phyloP scores from a whole-genome alignment of 371 early-diverging fungal species.

The Lichtheimia hyalospora region DNA sequence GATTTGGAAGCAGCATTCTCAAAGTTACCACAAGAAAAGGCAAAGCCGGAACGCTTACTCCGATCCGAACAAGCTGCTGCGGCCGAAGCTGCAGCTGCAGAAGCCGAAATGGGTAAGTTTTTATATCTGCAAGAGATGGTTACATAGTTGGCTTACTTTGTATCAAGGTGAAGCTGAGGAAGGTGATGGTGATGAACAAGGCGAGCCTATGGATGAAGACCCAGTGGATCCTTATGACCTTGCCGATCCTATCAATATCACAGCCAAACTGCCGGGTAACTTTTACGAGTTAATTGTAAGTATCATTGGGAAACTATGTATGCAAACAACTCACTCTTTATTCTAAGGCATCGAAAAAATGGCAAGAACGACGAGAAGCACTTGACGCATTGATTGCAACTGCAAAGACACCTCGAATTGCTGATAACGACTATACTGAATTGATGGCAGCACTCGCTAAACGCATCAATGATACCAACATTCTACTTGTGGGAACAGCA shows the following conservation, averaged over 20 bases:
- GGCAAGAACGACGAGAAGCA: constrained; percentile 95
- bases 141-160: not conserved
- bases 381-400: constrained; percentile 72
- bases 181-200: constrained; percentile 55
- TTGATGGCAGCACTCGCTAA: constrained; percentile 82
- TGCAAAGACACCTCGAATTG: constrained; percentile 76
- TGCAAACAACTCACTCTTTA: not conserved
- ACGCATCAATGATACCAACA: constrained; percentile 88
- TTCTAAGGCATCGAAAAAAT: constrained; percentile 76
- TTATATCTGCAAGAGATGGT: not conserved
- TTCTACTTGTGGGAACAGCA: constrained; percentile 76
- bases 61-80: constrained; percentile 75
- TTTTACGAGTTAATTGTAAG: constrained; percentile 73
- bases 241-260: constrained; percentile 89
- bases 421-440: constrained; percentile 79
- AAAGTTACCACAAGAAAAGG: constrained; percentile 63
- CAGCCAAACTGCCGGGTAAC: constrained; percentile 77
- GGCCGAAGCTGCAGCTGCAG: constrained; percentile 45
- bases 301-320: not conserved
- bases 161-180: constrained; percentile 30
- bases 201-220: constrained; percentile 40
- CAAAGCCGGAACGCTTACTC: constrained; percentile 71
- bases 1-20: constrained; percentile 87
- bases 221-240: constrained; percentile 79
- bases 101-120: constrained; percentile 24